Evolutionary conservation across 306 rosid species (phyloP).

Genomic region (Hylodesmum podocarpum): DNA sequence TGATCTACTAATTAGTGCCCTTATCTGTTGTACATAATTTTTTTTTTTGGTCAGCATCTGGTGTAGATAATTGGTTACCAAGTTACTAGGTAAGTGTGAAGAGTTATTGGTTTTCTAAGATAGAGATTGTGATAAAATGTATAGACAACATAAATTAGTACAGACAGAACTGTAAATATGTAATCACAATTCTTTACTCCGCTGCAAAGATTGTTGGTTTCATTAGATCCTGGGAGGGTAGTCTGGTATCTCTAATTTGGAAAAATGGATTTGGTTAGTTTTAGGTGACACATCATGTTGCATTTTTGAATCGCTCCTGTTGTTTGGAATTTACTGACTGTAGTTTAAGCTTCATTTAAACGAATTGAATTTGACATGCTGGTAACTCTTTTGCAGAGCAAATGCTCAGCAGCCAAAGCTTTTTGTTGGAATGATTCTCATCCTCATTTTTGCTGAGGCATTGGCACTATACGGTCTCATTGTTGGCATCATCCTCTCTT

Average conservation of each 20-base stretch:
- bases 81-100: background rate
- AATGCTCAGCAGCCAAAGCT: constrained; percentile 81
- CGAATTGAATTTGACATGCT: constrained; percentile 13
- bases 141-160: background rate
- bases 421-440: constrained; percentile 79
- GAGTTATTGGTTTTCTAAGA: background rate
- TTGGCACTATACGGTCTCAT: constrained; percentile 73
- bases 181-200: background rate
- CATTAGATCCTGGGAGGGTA: background rate
- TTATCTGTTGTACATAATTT: constrained; percentile 3
- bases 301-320: background rate
- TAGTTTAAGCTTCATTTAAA: background rate
- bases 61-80: background rate
- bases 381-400: constrained; percentile 45
- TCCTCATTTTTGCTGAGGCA: constrained; percentile 61
- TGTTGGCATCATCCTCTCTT: constrained; percentile 77
- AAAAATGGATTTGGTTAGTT: background rate
- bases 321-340: background rate
- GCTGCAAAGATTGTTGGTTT: background rate
- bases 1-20: background rate
- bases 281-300: background rate
- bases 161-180: background rate
- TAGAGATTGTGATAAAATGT: background rate
- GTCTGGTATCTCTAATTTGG: background rate
- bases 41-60: too few relatives aligned